Base-by-base conservation (phyloP, 495 filamentous ascomycete species). In the Podospora anserina region DNA sequence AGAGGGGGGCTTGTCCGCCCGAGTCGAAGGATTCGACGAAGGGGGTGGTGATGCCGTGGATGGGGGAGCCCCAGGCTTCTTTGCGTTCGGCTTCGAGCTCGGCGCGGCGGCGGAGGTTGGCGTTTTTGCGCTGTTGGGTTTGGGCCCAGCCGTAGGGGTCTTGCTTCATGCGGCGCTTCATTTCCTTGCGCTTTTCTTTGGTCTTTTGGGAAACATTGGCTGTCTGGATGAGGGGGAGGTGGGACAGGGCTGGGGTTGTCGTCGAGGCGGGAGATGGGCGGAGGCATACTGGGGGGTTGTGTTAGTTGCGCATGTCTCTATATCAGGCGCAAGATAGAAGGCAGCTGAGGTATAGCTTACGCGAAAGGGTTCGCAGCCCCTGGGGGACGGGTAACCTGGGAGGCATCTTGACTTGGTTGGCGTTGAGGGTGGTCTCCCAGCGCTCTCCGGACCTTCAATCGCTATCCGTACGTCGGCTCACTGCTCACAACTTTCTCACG, bases 11-110 rank as follows among this genome's bases (percentile, higher is more conserved):
- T 67, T 84, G 82, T 39, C 82, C 82, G 54, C 76, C 85, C 4
- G 85, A 85, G 75, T 92, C 89, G 76, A 99, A 88, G 57, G 91
- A 90, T 80, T 91, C 84, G 75, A 97, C 79, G 78, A 97, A 99
- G 49, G 92, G 85, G 15, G 96, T 97, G 6, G 84, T 75, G 54
- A 88, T 79, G 71, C 93, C 94, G 65, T 88, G 84, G 71, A 98
- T 85, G 0, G 94, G 92, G 78, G 96, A 87, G 30, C 92, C 93
- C 62, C 88, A 72, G 32, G 82, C 82, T 27, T 78, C 83, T 34
- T 86, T 81, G 66, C 91, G 87, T 70, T 88, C 79, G 63, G 84
- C 75, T 44, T 86, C 77, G 66, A 97, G 86, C 57, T 84, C 87
- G 67, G 85, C 83, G 71, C 88, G 92, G 18, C 91, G 88, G 71